These are phyloP conservation scores for Colletotrichum lini DNA, from an alignment of 2,329 filamentous ascomycete genomes.

Conservation along the genomic window DNA sequence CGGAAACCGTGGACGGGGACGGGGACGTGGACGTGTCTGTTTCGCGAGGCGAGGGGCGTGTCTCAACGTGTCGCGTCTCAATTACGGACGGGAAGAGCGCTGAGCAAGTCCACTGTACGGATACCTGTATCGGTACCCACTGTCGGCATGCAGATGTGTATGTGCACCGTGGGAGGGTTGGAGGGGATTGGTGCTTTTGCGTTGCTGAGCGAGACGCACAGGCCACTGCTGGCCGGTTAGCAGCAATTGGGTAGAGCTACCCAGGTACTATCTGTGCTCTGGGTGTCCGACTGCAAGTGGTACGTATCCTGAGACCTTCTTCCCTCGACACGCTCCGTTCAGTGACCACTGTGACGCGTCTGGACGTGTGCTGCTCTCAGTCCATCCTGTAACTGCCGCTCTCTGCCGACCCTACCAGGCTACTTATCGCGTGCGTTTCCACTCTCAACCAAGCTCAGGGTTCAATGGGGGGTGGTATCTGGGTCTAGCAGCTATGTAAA, in stretches of 20 bases:
- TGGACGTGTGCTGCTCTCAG: background rate
- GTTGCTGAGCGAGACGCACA: constrained; percentile 33
- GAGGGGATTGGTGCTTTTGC: constrained; percentile 22
- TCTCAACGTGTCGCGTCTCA: constrained; percentile 49
- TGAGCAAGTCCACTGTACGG: no score
- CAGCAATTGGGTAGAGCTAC: no score
- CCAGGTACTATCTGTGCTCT: no score
- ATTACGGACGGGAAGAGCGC: background rate
- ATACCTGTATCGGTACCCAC: no score
- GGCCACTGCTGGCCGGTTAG: background rate
- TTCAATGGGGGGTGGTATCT: no score
- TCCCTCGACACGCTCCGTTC: background rate
- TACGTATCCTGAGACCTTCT: no score
- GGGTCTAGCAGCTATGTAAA: no score
- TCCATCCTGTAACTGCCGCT: no score
- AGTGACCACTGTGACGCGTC: constrained; percentile 29
- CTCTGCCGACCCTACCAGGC: background rate
- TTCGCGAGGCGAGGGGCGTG: constrained; percentile 60
- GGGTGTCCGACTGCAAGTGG: no score
- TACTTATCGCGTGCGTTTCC: background rate
- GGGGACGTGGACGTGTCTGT: constrained; percentile 56
- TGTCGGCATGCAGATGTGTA: background rate
- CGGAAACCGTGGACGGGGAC: no score
- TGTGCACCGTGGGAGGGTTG: background rate
- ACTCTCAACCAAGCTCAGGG: background rate